phyloP scores from a whole-genome alignment of 345 rosid species.

The Dovyalis caffra region DNA sequence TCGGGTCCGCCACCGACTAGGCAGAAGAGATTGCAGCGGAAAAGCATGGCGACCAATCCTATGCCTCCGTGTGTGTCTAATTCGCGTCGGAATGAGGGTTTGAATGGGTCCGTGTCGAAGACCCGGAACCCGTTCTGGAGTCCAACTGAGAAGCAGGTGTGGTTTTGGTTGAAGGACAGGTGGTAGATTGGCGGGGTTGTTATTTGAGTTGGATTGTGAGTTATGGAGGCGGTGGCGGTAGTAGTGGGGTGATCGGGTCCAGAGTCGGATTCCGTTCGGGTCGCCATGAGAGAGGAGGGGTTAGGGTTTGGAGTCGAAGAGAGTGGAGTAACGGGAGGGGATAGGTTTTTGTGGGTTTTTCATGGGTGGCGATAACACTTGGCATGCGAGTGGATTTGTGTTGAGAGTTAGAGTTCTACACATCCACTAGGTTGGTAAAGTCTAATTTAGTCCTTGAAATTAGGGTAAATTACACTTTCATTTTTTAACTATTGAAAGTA shows the following conservation, averaged over 20 bases:
- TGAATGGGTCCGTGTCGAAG: constrained; percentile 44
- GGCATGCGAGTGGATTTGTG: background rate
- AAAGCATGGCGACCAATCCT: constrained; percentile 37
- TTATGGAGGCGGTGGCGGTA: background rate
- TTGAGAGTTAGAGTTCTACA: background rate
- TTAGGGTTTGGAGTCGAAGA: background rate
- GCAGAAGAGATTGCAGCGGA: constrained; percentile 37
- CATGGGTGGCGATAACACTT: background rate
- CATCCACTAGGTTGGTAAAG: background rate
- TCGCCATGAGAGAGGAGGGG: constrained; percentile 2
- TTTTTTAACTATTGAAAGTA: background rate
- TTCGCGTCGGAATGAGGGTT: constrained; percentile 35
- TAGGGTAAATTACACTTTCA: background rate
- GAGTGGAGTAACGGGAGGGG: constrained; percentile 3
- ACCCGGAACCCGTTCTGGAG: constrained; percentile 43
- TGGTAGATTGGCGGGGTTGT: constrained; percentile 26
- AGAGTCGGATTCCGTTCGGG: constrained; percentile 5
- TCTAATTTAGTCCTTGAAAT: background rate
- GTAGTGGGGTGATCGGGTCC: constrained; percentile 9
- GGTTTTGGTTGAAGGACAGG: constrained; percentile 52
- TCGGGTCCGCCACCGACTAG: constrained; percentile 36
- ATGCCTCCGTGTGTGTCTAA: constrained; percentile 21
- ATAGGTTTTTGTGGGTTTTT: background rate
- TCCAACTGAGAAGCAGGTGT: constrained; percentile 40
- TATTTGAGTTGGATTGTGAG: background rate